Percentiles rank a stretch among this genome's conserved stretches.
Conservation (phyloP, 768 basidiomycete species). For the Daedaleopsis nitida region DNA sequence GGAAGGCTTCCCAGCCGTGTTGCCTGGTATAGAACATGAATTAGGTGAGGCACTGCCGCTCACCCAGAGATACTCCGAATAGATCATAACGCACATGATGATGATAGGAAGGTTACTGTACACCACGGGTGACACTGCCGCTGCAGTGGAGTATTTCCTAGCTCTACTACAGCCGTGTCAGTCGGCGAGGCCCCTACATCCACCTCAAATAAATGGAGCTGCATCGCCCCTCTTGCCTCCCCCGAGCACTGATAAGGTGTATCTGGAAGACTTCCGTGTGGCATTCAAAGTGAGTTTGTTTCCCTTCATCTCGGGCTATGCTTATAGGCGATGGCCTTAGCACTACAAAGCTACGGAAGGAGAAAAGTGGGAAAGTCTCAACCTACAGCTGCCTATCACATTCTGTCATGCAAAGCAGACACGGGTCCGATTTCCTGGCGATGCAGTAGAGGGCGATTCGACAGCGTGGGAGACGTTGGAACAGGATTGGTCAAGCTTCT, state of each 20-base stretch:
- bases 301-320: neutral
- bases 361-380: conserved; percentile 40
- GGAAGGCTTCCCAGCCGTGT: conserved; percentile 60
- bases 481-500: conserved; percentile 63
- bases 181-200: conserved; percentile 15
- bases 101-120: conserved; percentile 79
- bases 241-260: conserved; percentile 58
- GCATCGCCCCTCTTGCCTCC: conserved; percentile 14
- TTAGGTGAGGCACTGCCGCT: conserved; percentile 49
- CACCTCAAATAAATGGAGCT: conserved; percentile 22
- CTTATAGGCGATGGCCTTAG: conserved; percentile 39
- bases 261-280: conserved; percentile 85
- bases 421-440: conserved; percentile 56
- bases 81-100: neutral
- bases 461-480: conserved; percentile 67
- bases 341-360: conserved; percentile 69
- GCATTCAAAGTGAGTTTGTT: conserved; percentile 67
- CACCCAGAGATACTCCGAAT: neutral
- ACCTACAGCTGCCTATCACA: conserved; percentile 63
- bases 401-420: conserved; percentile 65
- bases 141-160: conserved; percentile 79
- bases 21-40: conserved; percentile 78
- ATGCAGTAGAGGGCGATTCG: conserved; percentile 44
- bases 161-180: conserved; percentile 55
- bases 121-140: conserved; percentile 81